Base-by-base conservation (phyloP, 2,329 filamentous ascomycete species). In the Penicillium concentricum region DNA sequence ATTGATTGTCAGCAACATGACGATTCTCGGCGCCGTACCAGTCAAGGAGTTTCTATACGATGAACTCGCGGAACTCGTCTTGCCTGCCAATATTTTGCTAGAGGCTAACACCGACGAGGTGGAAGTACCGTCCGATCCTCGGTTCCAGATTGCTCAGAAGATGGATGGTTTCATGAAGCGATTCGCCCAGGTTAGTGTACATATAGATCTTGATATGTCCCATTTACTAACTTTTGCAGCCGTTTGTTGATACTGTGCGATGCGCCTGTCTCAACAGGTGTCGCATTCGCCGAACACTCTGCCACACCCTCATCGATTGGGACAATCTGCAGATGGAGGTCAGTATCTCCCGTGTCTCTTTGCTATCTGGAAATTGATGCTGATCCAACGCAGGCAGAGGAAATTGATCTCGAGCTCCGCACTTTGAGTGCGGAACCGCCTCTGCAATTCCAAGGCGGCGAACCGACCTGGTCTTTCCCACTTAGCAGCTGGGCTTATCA, bases 231-330 rank as follows among this genome's bases (percentile, higher is more conserved):
- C 38, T n/a, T 38, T 42, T 82, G 5, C 79, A 91, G 72, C 86
- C 88, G 0, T 97, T 92, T 68, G 78, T 96, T 18, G 92, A 97
- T 63, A 82, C 95, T 16, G 87, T 94, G 67, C 86, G 92, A 46
- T 88, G 90, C 8, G 81, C 94, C 18, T 96, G 92, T 67, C 90
- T 97, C 70, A 99, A 97, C 69, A 83, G 92, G 51, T 95, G 91
- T 69, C 88, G 94, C 2, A 86, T 96, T 41, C 86, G 94, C n/a
- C 85, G 94, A 35, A 92, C 88, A n/a, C 82, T 99, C 9, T 92
- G 87, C 59, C 93, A 97, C 70, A 84, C 88, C 15, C 85, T 96
- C 35, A 78, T 86, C 3, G 89, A 93, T 58, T 95, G 92, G 87
- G 92, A 97, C 67, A 83, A 84, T 50, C 79, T 97, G 2, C 92